These are phyloP conservation scores for Fusarium sp. DNA, from an alignment of 2,329 filamentous ascomycete species.

Conservation along the genomic window DNA sequence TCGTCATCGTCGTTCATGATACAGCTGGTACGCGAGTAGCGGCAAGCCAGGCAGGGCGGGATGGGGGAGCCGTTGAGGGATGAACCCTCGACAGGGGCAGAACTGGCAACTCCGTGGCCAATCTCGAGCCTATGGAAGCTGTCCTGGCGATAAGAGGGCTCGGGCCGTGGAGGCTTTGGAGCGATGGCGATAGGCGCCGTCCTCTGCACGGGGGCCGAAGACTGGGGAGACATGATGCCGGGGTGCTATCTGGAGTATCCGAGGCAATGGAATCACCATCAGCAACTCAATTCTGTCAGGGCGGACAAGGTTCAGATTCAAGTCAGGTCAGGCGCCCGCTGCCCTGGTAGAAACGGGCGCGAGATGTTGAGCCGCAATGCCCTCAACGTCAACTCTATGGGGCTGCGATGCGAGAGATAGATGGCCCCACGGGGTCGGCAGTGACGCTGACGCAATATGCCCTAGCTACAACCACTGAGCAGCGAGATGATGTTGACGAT, in stretches of 20 bases:
- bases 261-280: slow-evolving; percentile 29
- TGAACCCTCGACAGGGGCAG: slow-evolving; percentile 61
- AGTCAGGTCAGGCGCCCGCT: slow-evolving; percentile 35
- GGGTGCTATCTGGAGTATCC: slow-evolving; percentile 26
- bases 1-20: slow-evolving; percentile 80
- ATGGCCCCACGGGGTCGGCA: slow-evolving; percentile 42
- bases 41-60: slow-evolving; percentile 78
- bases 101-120: slow-evolving; percentile 61
- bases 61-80: slow-evolving; percentile 55
- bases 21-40: slow-evolving; percentile 79
- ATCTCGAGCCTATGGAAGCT: slow-evolving; percentile 61
- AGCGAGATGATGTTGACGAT: slow-evolving; percentile 37
- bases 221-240: slow-evolving; percentile 63
- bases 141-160: slow-evolving; percentile 59
- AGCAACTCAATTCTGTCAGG: slow-evolving; percentile 33
- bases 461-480: slow-evolving; percentile 44
- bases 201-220: slow-evolving; percentile 61
- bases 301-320: slow-evolving; percentile 38
- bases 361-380: slow-evolving; percentile 42
- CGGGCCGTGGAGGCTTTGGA: slow-evolving; percentile 64
- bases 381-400: slow-evolving; percentile 29
- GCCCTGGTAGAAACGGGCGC: slow-evolving; percentile 43
- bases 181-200: slow-evolving; percentile 76
- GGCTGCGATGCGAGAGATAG: slow-evolving; percentile 20
- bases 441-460: slow-evolving; percentile 48